These are phyloP conservation scores for Spencermartinsiella europaea DNA, from an alignment of 805 yeast genomes.

Conservation along the genomic window DNA sequence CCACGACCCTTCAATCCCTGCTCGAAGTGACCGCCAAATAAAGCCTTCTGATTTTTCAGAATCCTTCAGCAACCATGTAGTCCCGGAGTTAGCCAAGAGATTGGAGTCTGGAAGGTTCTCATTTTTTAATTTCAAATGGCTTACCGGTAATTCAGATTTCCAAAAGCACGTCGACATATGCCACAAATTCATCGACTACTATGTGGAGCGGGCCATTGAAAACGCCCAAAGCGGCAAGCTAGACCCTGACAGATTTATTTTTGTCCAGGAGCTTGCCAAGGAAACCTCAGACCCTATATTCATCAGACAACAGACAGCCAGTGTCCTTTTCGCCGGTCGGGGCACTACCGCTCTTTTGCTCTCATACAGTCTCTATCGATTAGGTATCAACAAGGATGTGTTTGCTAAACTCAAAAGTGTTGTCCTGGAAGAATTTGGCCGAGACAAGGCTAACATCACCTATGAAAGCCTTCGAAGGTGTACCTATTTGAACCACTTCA, in stretches of 20 bases:
- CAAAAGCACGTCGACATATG: slow-evolving; percentile 29
- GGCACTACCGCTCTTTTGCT: slow-evolving; percentile 50
- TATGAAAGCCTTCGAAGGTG: slow-evolving; percentile 46
- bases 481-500: slow-evolving; percentile 42
- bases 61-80: not conserved
- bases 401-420: slow-evolving; percentile 35
- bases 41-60: not conserved
- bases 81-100: not conserved
- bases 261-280: slow-evolving; percentile 44
- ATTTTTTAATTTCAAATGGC: not conserved
- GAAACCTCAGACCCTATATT: slow-evolving; percentile 45
- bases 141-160: slow-evolving; percentile 21
- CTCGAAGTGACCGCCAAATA: not conserved
- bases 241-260: slow-evolving; percentile 36
- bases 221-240: slow-evolving; percentile 11
- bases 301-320: slow-evolving; percentile 48
- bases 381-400: slow-evolving; percentile 36
- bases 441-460: slow-evolving; percentile 26
- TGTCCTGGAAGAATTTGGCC: slow-evolving; percentile 34
- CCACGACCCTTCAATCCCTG: not conserved
- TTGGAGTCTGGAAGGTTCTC: not conserved
- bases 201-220: slow-evolving; percentile 36
- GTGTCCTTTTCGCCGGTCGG: slow-evolving; percentile 48
- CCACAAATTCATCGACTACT: slow-evolving; percentile 35
- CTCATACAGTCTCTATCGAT: slow-evolving; percentile 41